Conservation (phyloP, 306 rosid genomes). For the Urtica urens region DNA sequence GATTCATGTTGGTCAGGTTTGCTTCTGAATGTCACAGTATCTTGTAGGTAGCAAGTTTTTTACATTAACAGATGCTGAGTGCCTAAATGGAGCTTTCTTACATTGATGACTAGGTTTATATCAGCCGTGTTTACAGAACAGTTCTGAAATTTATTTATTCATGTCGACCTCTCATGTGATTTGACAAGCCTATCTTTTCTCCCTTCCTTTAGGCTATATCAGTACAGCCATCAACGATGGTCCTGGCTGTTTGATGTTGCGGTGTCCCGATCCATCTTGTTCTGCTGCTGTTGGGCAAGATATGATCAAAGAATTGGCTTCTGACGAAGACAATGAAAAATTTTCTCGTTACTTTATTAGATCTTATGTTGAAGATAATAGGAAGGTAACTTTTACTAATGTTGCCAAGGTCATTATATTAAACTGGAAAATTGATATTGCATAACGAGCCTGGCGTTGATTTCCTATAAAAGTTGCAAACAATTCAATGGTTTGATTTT, state of each 20-base stretch:
- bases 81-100: too few relatives aligned
- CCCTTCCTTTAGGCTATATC: conserved; percentile 40
- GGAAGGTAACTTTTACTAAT: conserved; percentile 76
- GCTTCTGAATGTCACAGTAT: background rate
- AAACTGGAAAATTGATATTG: too few relatives aligned
- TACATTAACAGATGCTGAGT: too few relatives aligned
- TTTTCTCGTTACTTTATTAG: conserved; percentile 63
- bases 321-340: conserved; percentile 52
- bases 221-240: conserved; percentile 79
- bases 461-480: too few relatives aligned
- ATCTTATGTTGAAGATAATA: conserved; percentile 82
- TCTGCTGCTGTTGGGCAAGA: conserved; percentile 72
- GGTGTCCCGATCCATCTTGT: conserved; percentile 91
- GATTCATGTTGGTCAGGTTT: conserved; percentile 44
- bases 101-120: too few relatives aligned
- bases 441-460: too few relatives aligned
- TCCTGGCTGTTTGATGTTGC: conserved; percentile 83
- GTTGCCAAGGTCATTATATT: too few relatives aligned
- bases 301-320: conserved; percentile 47
- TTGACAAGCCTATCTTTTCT: background rate
- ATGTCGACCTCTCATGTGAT: background rate
- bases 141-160: background rate
- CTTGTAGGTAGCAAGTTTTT: too few relatives aligned
- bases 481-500: too few relatives aligned
- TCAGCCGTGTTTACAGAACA: too few relatives aligned